Evolutionary conservation across 73 alveolate genomes (phyloP).

Genomic region (Tetrahymena thermophila): DNA sequence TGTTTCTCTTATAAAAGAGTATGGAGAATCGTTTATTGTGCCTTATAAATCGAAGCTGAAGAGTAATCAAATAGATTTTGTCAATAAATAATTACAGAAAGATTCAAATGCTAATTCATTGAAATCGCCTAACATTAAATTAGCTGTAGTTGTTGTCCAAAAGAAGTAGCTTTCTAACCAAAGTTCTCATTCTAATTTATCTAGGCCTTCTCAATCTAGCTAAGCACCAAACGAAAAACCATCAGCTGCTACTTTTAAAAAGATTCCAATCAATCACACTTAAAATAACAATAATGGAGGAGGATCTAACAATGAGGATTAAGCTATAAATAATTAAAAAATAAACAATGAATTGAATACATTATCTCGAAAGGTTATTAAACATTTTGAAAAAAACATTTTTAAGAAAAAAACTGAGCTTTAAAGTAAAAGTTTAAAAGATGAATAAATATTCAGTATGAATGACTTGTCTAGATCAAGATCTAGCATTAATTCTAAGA

Average conservation of each 20-base stretch:
- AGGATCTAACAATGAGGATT: background rate
- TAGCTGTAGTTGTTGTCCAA: background rate
- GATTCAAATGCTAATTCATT: background rate
- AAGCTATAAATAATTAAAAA: too few relatives aligned
- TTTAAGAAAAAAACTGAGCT: background rate
- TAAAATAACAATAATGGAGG: too few relatives aligned
- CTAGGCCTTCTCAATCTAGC: background rate
- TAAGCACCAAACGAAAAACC: background rate
- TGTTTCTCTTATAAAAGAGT: background rate
- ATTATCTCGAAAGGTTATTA: background rate
- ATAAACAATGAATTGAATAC: background rate
- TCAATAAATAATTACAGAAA: background rate
- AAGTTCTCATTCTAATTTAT: background rate
- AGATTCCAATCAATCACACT: background rate
- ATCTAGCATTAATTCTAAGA: background rate
- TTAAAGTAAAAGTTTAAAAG: background rate
- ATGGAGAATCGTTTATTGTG: background rate
- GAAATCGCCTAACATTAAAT: background rate
- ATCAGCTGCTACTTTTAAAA: background rate
- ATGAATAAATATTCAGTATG: background rate
- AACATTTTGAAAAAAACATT: background rate
- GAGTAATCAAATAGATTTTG: background rate
- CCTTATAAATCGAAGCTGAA: background rate
- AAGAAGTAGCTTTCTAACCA: background rate
- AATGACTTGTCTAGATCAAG: background rate